Evolutionary conservation across 306 rosid genomes (phyloP), one percentile per base, ranked within the genome.

Genomic region (Bauhinia variegata): DNA sequence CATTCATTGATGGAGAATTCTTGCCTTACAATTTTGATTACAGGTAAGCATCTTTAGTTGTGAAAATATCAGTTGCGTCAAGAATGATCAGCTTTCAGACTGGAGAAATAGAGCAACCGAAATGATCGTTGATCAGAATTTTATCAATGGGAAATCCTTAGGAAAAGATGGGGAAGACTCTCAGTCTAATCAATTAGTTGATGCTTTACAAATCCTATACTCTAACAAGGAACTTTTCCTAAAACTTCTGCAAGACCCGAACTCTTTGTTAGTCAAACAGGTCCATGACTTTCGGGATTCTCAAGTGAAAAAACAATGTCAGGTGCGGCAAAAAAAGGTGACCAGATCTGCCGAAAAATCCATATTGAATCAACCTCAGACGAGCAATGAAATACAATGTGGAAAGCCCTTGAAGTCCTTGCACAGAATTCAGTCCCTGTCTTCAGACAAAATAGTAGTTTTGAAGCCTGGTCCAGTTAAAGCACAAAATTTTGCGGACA

Each of bases 221-320:
- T 82, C 89, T 10, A 92, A 92, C 78, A 87, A 81, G 80, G 89
- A 89, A 18, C 76, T 89, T 49, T 85, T 89, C 71, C 36, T 79
- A 42, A 80, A 84, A 63, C 86, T 87, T 77, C 76, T 87, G 50
- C 87, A 87, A 51, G 96, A 92, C 65, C 95, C 95, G 3, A 82
- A 79, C 68, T 87, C 96, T 64, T 56, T 87, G 63, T 31, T 86
- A 60, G 92, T 76, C 14, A 89, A 88, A 72, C 84, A 77, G 75
- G 81, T 85, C 5, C 81, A 85, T 48, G 81, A 79, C 70, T 63
- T 69, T 3, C 66, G 42, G 33, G 82, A 78, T 50, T 68, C 88
- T 68, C 83, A 81, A 56, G 65, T 42, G 64, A 78, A 70, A 65
- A 76, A 79, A 44, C 59, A 60, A 41, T 19, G 39, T 57, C 68